phyloP scores from a whole-genome alignment of 78 protist species.

The Dictyostelium capitatum region DNA sequence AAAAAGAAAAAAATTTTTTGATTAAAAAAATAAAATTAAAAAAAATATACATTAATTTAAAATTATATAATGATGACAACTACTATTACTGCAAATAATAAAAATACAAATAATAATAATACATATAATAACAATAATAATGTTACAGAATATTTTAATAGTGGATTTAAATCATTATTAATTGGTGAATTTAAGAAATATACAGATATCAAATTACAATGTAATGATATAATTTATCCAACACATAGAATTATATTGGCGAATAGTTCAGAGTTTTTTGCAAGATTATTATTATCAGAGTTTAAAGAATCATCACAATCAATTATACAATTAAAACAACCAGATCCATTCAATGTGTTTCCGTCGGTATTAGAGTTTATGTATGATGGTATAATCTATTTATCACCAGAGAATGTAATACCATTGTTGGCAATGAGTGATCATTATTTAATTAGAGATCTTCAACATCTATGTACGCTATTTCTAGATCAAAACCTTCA shows the following conservation, averaged over 20 bases:
- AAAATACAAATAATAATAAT: constrained; percentile 1
- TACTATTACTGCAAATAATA: background rate
- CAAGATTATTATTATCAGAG: constrained; percentile 43
- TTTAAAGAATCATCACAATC: constrained; percentile 56
- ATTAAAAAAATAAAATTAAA: background rate
- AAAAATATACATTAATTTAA: background rate
- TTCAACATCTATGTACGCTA: constrained; percentile 21
- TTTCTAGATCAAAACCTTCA: constrained; percentile 46
- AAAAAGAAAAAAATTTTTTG: background rate
- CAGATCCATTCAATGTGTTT: constrained; percentile 73
- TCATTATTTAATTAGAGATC: constrained; percentile 62
- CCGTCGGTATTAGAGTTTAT: constrained; percentile 65
- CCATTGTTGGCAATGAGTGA: constrained; percentile 84
- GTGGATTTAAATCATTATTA: constrained; percentile 53
- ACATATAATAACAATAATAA: background rate
- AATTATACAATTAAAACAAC: constrained; percentile 35
- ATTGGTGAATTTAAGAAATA: constrained; percentile 40
- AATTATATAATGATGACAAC: background rate
- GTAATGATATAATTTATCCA: constrained; percentile 15
- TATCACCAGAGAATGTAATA: constrained; percentile 72
- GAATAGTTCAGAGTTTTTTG: constrained; percentile 67
- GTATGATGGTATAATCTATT: constrained; percentile 77
- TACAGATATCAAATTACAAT: constrained; percentile 60
- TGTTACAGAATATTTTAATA: constrained; percentile 44
- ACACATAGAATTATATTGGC: constrained; percentile 73